Evolutionary conservation across 2,329 filamentous ascomycete species (phyloP), one percentile per base, ranked within the genome.

Genomic region (Aspergillus sp.): DNA sequence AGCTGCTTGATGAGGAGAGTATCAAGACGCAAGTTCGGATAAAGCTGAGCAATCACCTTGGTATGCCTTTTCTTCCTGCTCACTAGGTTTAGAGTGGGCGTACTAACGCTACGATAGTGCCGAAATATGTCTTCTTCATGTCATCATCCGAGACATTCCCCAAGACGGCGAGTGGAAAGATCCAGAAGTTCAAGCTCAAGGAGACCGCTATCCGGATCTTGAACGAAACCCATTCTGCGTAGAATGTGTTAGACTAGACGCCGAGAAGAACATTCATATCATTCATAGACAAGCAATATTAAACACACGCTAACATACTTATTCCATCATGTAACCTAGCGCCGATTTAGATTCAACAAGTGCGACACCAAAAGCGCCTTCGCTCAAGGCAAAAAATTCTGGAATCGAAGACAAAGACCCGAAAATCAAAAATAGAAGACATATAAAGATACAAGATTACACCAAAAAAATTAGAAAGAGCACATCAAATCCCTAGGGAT

Each of bases 131-230:
- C n/a, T 95, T 95, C 64, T 95, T 87, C 79, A 76, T 87, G 7
- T 41, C 49, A 3, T 57, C 60, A 5, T 55, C 57, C 0, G 77
- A 84, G 1, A 80, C 83, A n/a, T 94, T 88, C 64, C 91, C 91
- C 17, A 96, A 95, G 78, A 98, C 93, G 32, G 87, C 90, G 5
- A 95, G 89, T 65, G 91, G 91, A 20, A 98, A 98, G 80, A 90
- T 97, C 48, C 89, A 95, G 72, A 96, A 97, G 73, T 96, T 86
- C 65, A 91, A 85, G 72, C 67, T 97, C 60, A 80, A 81, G 61
- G 85, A 90, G 13, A 72, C 78, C 60, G 90, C 81, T 0, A 62
- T 78, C 35, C 58, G 71, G 54, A 54, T 79, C 46, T 52, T 82
- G 42, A 66, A 62, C 27, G 65, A 73, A 17, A 20, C n/a, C 7